phyloP scores from a whole-genome alignment of 495 filamentous ascomycete species.

The Penicillium cinerascens region DNA sequence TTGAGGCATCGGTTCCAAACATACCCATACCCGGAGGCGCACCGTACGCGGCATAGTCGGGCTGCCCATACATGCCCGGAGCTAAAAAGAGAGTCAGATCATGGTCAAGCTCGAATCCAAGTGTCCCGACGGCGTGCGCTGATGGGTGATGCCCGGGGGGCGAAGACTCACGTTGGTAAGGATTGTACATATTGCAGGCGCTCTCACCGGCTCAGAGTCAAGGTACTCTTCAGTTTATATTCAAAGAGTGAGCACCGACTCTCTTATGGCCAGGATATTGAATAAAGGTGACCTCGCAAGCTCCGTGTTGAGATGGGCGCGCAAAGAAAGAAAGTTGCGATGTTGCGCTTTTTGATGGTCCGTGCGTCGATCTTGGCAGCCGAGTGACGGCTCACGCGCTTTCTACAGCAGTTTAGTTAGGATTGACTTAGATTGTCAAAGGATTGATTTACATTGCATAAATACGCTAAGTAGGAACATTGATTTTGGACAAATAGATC shows the following conservation, averaged over 20 bases:
- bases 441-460: neutral
- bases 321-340: slow-evolving; percentile 12
- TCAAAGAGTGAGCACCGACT: neutral
- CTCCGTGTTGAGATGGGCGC: neutral
- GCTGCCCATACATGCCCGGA: slow-evolving; percentile 61
- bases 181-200: slow-evolving; percentile 64
- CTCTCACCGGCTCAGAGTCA: neutral
- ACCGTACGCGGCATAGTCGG: slow-evolving; percentile 68
- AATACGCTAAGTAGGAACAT: neutral
- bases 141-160: neutral
- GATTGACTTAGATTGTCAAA: neutral
- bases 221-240: neutral
- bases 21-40: slow-evolving; percentile 86
- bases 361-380: slow-evolving; percentile 18
- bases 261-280: neutral
- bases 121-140: neutral
- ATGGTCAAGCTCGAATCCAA: neutral
- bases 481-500: neutral
- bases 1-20: slow-evolving; percentile 16
- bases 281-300: neutral
- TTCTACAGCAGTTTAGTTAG: neutral
- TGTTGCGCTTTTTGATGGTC: slow-evolving; percentile 10
- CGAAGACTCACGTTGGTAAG: slow-evolving; percentile 64
- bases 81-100: slow-evolving; percentile 26
- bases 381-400: neutral